Percentiles rank a stretch among this genome's conserved stretches.
Conservation (phyloP, 495 filamentous ascomycete species). For the Aspergillus bertholletiae region DNA sequence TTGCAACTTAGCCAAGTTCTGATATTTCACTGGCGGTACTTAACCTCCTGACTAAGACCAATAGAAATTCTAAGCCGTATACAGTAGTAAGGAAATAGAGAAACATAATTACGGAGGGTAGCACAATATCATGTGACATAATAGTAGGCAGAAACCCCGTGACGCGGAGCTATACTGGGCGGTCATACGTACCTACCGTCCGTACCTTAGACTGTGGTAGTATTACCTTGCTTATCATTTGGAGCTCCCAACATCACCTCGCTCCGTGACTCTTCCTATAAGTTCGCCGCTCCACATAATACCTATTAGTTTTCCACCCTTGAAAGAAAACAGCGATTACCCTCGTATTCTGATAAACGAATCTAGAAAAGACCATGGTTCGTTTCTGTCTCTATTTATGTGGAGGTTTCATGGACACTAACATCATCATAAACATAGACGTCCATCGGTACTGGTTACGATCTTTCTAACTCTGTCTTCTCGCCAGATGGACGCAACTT, state of each 20-base stretch:
- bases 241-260: conserved; percentile 1
- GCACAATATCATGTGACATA: conserved; percentile 11
- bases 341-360: conserved; percentile 8
- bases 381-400: conserved; percentile 10
- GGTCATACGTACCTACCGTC: conserved; percentile 1
- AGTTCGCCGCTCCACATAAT: neutral
- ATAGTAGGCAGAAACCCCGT: conserved; percentile 13
- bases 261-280: conserved; percentile 1
- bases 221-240: neutral
- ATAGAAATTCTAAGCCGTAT: no score
- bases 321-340: neutral
- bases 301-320: neutral
- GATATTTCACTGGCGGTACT: neutral
- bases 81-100: no score
- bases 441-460: conserved; percentile 98
- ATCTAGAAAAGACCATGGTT: conserved; percentile 30
- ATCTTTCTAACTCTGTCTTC: conserved; percentile 98
- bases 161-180: conserved; percentile 14
- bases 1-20: neutral
- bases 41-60: neutral
- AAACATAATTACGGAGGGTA: no score
- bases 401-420: conserved; percentile 5
- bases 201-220: neutral
- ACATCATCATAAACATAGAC: conserved; percentile 54
- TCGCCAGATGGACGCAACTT: conserved; percentile 98